Conservation (phyloP, 371 early-diverging fungal species). For the Mortierella sp. region DNA sequence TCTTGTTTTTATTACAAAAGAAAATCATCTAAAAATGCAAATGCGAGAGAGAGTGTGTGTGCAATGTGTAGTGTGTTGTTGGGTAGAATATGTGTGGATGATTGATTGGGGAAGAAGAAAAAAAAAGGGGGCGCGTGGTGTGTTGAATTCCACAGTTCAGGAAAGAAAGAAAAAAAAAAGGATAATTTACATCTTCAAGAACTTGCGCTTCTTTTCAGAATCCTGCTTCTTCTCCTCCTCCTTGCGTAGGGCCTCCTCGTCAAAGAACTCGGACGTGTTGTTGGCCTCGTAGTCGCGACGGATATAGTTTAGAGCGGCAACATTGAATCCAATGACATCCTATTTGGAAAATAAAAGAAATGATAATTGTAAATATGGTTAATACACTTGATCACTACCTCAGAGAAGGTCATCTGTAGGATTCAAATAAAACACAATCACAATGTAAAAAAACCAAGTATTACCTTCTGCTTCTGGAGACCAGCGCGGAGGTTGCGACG, state of each 20-base stretch:
- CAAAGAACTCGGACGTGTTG: conserved; percentile 82
- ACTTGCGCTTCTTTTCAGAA: conserved; percentile 84
- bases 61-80: neutral
- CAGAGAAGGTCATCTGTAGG: neutral
- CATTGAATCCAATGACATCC: conserved; percentile 85
- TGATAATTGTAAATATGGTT: neutral
- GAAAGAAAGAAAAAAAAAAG: too few relatives aligned
- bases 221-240: conserved; percentile 64
- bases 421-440: neutral
- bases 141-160: neutral
- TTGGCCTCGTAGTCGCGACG: conserved; percentile 81
- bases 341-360: conserved; percentile 2
- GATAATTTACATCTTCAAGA: conserved; percentile 65
- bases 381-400: neutral
- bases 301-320: conserved; percentile 80
- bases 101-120: neutral
- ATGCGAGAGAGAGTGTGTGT: neutral
- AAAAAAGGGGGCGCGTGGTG: neutral
- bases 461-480: conserved; percentile 77
- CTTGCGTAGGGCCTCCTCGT: conserved; percentile 65
- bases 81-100: neutral
- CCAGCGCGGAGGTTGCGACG: conserved; percentile 72
- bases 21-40: conserved; percentile 1
- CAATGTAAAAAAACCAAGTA: neutral
- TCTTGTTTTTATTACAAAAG: conserved; percentile 11